These are phyloP conservation scores for Coniferiporia sulphurascens DNA, from an alignment of 1,284 basidiomycete species.

Conservation along the genomic window DNA sequence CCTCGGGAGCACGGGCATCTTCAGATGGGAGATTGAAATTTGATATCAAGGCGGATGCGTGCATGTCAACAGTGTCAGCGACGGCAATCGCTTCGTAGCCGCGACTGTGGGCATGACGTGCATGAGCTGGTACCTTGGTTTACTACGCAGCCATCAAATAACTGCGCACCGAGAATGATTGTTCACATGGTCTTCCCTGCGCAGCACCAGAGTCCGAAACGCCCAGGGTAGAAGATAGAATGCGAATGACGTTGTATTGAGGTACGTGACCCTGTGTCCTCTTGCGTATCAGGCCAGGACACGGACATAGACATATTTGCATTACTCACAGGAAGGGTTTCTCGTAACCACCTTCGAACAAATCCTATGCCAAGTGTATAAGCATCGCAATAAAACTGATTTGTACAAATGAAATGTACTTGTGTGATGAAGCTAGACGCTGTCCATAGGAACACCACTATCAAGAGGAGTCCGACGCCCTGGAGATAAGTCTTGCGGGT, in stretches of 20 bases:
- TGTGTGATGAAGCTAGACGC: conserved; percentile 75
- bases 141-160: not conserved
- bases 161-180: conserved; percentile 7
- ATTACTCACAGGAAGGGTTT: conserved; percentile 75
- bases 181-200: conserved; percentile 13
- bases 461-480: conserved; percentile 68
- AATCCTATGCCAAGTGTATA: conserved; percentile 39
- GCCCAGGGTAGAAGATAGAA: conserved; percentile 80
- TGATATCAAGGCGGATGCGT: conserved; percentile 12
- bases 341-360: conserved; percentile 68
- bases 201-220: conserved; percentile 35
- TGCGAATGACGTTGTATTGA: conserved; percentile 86
- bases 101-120: conserved; percentile 4
- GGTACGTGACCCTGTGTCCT: conserved; percentile 67
- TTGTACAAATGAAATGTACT: conserved; percentile 35
- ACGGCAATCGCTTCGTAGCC: conserved; percentile 15
- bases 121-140: conserved; percentile 5
- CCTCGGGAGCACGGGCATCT: conserved; percentile 17
- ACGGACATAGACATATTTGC: not conserved
- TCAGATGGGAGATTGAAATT: conserved; percentile 17
- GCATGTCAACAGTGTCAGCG: conserved; percentile 13
- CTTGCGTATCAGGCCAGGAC: conserved; percentile 1
- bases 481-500: conserved; percentile 52
- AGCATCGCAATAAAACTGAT: conserved; percentile 11
- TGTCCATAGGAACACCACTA: conserved; percentile 86